phyloP scores from a whole-genome alignment of 148 eudicot genomes.

The Amaranthus hypochondriacus region DNA sequence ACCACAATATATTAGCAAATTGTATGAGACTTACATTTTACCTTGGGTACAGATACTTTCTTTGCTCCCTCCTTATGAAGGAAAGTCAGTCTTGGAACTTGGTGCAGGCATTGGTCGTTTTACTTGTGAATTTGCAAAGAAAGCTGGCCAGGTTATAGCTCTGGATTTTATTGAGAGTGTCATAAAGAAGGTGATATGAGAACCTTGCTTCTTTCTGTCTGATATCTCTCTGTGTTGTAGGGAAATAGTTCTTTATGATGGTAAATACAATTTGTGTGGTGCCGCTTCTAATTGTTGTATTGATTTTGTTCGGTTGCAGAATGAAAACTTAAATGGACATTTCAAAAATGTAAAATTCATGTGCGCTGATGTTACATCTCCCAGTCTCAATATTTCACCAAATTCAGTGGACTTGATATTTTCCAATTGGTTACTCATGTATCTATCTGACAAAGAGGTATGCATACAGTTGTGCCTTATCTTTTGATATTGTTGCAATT shows the following conservation, averaged over 20 bases:
- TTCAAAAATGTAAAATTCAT: constrained; percentile 78
- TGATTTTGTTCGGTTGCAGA: constrained; percentile 46
- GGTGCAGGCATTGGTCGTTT: constrained; percentile 99
- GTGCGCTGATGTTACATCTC: constrained; percentile 97
- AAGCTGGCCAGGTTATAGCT: constrained; percentile 74
- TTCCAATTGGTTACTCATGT: constrained; percentile 98
- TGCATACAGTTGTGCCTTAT: background rate
- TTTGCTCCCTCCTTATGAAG: constrained; percentile 82
- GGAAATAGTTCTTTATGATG: background rate
- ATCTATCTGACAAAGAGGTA: constrained; percentile 95
- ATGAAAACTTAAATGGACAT: constrained; percentile 75
- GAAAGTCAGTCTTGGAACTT: constrained; percentile 81
- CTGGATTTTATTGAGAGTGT: constrained; percentile 88
- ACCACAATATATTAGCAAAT: background rate
- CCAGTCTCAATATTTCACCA: constrained; percentile 54
- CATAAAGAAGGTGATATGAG: constrained; percentile 67
- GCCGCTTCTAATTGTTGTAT: background rate
- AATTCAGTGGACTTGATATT: constrained; percentile 81
- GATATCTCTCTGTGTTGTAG: background rate
- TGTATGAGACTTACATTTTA: background rate
- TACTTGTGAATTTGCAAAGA: constrained; percentile 83
- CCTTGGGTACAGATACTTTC: constrained; percentile 54
- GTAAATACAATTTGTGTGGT: background rate
- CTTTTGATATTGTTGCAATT: background rate
- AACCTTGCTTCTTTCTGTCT: background rate